phyloP scores from a whole-genome alignment of 2,329 filamentous ascomycete species.

The Penicillium decumbens region DNA sequence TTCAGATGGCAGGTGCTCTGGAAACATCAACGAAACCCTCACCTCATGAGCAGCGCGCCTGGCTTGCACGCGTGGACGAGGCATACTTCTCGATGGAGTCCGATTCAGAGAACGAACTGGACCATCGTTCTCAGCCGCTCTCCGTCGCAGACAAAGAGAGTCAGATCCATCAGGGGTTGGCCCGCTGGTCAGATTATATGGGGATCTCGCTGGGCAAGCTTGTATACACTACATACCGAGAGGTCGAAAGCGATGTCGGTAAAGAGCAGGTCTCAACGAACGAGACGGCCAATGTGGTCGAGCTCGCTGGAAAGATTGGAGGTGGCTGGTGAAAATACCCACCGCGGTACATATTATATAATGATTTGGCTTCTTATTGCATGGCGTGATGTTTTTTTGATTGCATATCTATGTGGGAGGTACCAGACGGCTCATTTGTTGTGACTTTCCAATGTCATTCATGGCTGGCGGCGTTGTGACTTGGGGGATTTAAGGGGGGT shows the following conservation, averaged over 20 bases:
- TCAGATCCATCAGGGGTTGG: constrained; percentile 60
- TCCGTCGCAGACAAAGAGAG: constrained; percentile 26
- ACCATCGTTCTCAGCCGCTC: constrained; percentile 25
- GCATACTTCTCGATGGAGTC: constrained; percentile 76
- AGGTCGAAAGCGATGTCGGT: constrained; percentile 92
- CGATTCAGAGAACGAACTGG: constrained; percentile 44
- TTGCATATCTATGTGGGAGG: constrained; percentile 16
- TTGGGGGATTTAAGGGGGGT: background rate
- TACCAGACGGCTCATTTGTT: constrained; percentile 11
- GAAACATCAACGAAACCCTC: constrained; percentile 54
- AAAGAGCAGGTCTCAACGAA: constrained; percentile 57
- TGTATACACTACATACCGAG: constrained; percentile 79
- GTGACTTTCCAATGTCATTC: background rate
- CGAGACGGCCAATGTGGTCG: constrained; percentile 76
- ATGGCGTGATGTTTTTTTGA: constrained; percentile 17
- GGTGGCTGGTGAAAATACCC: constrained; percentile 71
- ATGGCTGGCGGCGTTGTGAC: background rate
- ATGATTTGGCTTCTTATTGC: constrained; percentile 7
- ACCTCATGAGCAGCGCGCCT: constrained; percentile 77
- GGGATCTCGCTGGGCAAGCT: constrained; percentile 67
- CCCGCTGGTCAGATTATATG: constrained; percentile 71
- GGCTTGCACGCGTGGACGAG: constrained; percentile 77
- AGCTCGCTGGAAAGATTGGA: constrained; percentile 83
- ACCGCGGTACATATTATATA: background rate
- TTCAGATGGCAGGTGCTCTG: constrained; percentile 21